Percentiles rank a stretch among this genome's conserved stretches.
phyloP scores from a whole-genome alignment of 805 yeast species.

The Saccharomycopsis sp. region DNA sequence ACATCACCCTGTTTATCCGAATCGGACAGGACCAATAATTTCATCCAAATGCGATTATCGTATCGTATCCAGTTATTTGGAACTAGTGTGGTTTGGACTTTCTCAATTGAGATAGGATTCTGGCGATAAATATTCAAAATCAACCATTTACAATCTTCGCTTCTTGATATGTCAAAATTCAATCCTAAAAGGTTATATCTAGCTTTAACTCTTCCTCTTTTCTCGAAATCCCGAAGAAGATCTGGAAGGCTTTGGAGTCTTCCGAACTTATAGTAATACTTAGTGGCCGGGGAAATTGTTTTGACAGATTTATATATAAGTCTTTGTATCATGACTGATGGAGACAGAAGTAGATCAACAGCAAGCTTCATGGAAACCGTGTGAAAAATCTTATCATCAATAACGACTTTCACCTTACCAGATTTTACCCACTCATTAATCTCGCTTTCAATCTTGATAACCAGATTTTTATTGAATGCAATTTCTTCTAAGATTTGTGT shows the following conservation, averaged over 20 bases:
- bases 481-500: neutral
- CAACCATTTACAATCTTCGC: neutral
- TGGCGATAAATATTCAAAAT: neutral
- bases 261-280: neutral
- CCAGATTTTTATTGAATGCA: neutral
- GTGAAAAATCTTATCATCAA: neutral
- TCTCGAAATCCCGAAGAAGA: neutral
- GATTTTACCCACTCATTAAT: neutral
- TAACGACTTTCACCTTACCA: neutral
- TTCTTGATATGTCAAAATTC: neutral
- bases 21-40: too few relatives aligned
- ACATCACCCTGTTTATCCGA: too few relatives aligned
- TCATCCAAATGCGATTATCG: neutral
- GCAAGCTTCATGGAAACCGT: neutral
- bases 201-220: neutral
- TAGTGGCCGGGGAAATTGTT: neutral
- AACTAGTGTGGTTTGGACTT: neutral
- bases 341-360: neutral
- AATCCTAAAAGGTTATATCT: neutral
- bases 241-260: neutral
- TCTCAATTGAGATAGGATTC: neutral
- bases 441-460: neutral
- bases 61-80: neutral
- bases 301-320: neutral
- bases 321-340: neutral